These are phyloP conservation scores for Lumnitzera racemosa DNA, from an alignment of 345 rosid genomes.

Conservation along the genomic window DNA sequence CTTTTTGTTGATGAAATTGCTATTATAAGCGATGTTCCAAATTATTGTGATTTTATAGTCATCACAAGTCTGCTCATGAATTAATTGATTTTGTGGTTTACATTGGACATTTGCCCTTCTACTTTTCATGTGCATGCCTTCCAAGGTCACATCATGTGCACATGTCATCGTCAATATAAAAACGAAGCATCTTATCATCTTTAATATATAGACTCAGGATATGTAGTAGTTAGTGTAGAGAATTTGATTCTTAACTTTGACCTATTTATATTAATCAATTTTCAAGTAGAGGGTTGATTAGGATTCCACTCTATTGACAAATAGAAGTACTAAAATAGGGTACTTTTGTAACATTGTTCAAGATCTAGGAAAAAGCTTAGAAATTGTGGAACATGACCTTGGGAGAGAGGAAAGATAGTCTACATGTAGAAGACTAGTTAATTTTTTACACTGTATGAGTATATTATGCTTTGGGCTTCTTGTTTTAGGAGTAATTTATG, in stretches of 20 bases:
- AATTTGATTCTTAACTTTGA: conserved; percentile 18
- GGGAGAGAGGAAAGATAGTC: no score
- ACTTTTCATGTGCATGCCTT: conserved; percentile 12
- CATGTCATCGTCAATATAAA: conserved; percentile 20
- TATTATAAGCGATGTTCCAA: no score
- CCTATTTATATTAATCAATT: neutral
- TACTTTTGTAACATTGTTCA: neutral
- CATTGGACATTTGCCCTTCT: neutral
- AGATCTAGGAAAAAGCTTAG: no score
- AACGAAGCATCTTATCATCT: conserved; percentile 35
- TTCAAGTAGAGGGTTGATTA: neutral
- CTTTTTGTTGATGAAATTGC: no score
- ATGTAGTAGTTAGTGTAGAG: conserved; percentile 8
- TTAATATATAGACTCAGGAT: conserved; percentile 17
- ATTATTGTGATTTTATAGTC: no score
- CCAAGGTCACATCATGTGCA: conserved; percentile 35
- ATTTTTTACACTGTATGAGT: no score
- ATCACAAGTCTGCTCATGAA: neutral
- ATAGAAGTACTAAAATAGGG: neutral
- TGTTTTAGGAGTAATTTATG: no score
- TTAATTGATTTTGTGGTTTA: neutral
- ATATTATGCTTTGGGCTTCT: no score
- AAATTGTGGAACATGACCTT: no score
- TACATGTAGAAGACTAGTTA: no score
- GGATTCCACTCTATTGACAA: neutral